Evolutionary conservation across 306 rosid species (phyloP).

Genomic region (Mucuna pruriens): DNA sequence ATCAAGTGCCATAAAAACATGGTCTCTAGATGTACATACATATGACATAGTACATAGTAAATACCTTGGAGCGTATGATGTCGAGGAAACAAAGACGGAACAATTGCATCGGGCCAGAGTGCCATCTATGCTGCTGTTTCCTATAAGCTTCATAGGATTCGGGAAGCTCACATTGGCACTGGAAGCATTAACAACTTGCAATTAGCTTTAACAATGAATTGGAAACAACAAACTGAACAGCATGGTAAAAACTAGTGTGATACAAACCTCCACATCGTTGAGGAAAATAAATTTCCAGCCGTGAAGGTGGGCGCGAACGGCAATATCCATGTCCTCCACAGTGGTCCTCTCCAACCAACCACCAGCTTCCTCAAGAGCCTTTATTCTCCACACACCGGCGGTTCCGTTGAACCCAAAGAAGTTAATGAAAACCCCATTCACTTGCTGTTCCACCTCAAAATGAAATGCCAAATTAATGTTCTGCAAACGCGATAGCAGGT

Average conservation of each 20-base stretch:
- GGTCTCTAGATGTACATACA: background rate
- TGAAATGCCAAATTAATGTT: slow-evolving; percentile 88
- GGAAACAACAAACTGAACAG: background rate
- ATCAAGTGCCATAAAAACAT: background rate
- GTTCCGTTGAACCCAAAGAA: slow-evolving; percentile 96
- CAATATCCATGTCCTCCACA: slow-evolving; percentile 95
- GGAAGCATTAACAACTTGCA: slow-evolving; percentile 27
- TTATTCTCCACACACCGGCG: slow-evolving; percentile 96
- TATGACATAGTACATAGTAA: background rate
- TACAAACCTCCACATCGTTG: slow-evolving; percentile 84
- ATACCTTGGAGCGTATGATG: slow-evolving; percentile 71
- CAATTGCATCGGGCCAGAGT: slow-evolving; percentile 95
- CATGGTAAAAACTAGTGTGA: background rate
- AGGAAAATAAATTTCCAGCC: slow-evolving; percentile 97
- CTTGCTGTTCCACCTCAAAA: slow-evolving; percentile 97
- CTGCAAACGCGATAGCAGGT: slow-evolving; percentile 82
- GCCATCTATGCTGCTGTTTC: slow-evolving; percentile 96
- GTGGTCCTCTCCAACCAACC: slow-evolving; percentile 98
- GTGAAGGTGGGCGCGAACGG: slow-evolving; percentile 92
- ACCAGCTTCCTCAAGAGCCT: slow-evolving; percentile 86
- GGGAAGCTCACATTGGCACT: slow-evolving; percentile 95
- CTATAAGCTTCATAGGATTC: slow-evolving; percentile 95
- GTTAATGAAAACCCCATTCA: slow-evolving; percentile 74
- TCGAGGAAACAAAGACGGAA: slow-evolving; percentile 88
- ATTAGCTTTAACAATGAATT: slow-evolving; percentile 29